Percentiles rank a stretch among this genome's conserved stretches.
Evolutionary conservation across 1,139 yeast species (phyloP).

Genomic region (Suhomyces kunorum): DNA sequence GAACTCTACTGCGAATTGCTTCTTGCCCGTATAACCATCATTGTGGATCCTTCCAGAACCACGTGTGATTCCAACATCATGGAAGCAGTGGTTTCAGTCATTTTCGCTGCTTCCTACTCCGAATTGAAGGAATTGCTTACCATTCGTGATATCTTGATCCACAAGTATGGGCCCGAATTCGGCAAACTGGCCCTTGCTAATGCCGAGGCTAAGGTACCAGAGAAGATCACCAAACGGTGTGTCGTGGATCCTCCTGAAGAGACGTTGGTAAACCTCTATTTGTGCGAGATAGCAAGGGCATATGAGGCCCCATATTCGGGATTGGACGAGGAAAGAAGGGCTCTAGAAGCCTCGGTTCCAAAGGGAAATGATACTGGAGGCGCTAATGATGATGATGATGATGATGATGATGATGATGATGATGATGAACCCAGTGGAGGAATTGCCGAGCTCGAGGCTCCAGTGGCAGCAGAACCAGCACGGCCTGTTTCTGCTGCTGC

Average conservation of each 20-base stretch:
- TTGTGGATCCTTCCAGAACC: conserved; percentile 41
- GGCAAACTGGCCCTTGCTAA: conserved; percentile 65
- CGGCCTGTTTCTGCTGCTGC: conserved; percentile 14
- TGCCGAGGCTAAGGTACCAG: conserved; percentile 55
- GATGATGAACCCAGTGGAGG: conserved; percentile 20
- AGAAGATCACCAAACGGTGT: conserved; percentile 63
- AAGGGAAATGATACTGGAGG: conserved; percentile 14
- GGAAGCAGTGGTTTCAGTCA: conserved; percentile 74
- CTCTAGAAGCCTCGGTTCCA: conserved; percentile 19
- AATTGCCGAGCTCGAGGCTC: conserved; percentile 18
- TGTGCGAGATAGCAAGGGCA: conserved; percentile 79
- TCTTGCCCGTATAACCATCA: conserved; percentile 68
- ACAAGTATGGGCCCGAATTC: conserved; percentile 65
- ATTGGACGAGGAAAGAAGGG: conserved; percentile 36
- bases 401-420: conserved; percentile 19
- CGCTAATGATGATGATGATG: conserved; percentile 2
- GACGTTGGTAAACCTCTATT: conserved; percentile 66
- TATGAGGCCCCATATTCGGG: conserved; percentile 76
- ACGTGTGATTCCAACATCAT: conserved; percentile 63
- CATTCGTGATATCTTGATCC: conserved; percentile 61
- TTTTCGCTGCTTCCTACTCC: conserved; percentile 69
- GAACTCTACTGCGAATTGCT: conserved; percentile 84
- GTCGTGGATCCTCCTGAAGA: conserved; percentile 67
- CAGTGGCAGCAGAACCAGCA: conserved; percentile 20
- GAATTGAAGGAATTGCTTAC: conserved; percentile 72